Evolutionary conservation across 1,284 basidiomycete genomes (phyloP), one percentile per base, ranked within the genome.

Genomic region (Austroboletus niveus): DNA sequence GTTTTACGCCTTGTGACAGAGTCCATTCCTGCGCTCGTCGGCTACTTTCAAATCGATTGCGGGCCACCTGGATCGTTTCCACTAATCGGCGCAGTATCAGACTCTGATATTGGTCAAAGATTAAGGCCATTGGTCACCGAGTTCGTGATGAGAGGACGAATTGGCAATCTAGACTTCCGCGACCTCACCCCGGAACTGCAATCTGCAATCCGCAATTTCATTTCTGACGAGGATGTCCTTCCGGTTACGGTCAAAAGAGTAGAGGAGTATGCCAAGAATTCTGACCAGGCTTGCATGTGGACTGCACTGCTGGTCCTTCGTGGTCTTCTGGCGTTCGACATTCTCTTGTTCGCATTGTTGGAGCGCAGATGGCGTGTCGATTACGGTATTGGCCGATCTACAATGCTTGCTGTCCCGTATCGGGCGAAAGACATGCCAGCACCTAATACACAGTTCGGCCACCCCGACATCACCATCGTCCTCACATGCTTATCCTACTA

Each of bases 401-500:
- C 36, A 38, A 9, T 27, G 40, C 40, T 41, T 15, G 22, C 40
- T 14, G 40, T 41, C 14, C 40, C 40, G 3, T 41, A 41, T 27
- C 40, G 22, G 15, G 40, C 22, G 12, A 41, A 41, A 41, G 63
- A 80, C 54, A 65, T 72, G 4, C 78, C 78, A 0, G 65, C 74
- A 17, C 47, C 64, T 9, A 41, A 24, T 1, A 14, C 11, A 8
- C 22, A 41, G 24, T 41, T 41, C 22, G 40, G 40, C 12, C 40
- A 80, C 59, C 77, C 78, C 1, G 78, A 80, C 32, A 68, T 80
- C 17, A 69, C 71, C 1, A 62, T 80, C 45, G 52, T 65, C 8
- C 64, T 80, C 27, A 80, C 79, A 0, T 79, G 72, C 51, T 64
- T 80, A 15, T 70, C 69, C 7, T 80, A 80, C 52, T 80, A 80